These are phyloP conservation scores for Chamaenerion angustifolium DNA, from an alignment of 345 rosid species.

Conservation along the genomic window DNA sequence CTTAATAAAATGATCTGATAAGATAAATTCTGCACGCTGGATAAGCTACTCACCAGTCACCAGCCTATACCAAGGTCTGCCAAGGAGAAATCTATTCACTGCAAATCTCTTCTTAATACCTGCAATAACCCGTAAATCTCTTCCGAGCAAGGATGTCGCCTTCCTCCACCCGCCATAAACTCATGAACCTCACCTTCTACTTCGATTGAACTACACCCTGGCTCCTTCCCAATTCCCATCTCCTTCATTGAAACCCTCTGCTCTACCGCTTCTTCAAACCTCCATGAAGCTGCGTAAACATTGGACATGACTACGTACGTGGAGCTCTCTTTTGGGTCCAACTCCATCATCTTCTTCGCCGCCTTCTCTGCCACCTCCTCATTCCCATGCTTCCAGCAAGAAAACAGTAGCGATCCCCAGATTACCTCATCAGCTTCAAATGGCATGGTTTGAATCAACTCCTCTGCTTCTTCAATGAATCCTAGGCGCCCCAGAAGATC, in stretches of 20 bases:
- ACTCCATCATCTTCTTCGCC: slow-evolving; percentile 26
- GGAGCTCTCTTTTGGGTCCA: slow-evolving; percentile 44
- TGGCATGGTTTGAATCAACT: slow-evolving; percentile 39
- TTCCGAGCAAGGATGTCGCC: slow-evolving; percentile 33
- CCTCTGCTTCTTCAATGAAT: slow-evolving; percentile 49
- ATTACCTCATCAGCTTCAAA: slow-evolving; percentile 39
- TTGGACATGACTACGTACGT: slow-evolving; percentile 63
- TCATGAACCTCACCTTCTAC: slow-evolving; percentile 62
- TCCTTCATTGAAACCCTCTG: slow-evolving; percentile 47
- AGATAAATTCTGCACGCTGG: no score
- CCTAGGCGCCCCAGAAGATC: slow-evolving; percentile 55
- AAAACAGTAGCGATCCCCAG: slow-evolving; percentile 57
- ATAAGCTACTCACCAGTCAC: no score
- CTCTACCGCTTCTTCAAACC: slow-evolving; percentile 38
- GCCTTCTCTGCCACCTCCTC: slow-evolving; percentile 44
- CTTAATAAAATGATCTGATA: no score
- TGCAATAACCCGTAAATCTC: slow-evolving; percentile 40
- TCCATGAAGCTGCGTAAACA: slow-evolving; percentile 36
- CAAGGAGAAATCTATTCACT: slow-evolving; percentile 2
- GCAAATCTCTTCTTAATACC: slow-evolving; percentile 12
- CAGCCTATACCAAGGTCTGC: no score
- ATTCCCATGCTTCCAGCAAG: slow-evolving; percentile 40
- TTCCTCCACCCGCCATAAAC: slow-evolving; percentile 72
- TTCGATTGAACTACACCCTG: slow-evolving; percentile 71
- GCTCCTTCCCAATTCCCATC: slow-evolving; percentile 40